Evolutionary conservation across 1,139 yeast genomes (phyloP), one percentile per base, ranked within the genome.

Genomic region (Lodderomyces beijingensis): DNA sequence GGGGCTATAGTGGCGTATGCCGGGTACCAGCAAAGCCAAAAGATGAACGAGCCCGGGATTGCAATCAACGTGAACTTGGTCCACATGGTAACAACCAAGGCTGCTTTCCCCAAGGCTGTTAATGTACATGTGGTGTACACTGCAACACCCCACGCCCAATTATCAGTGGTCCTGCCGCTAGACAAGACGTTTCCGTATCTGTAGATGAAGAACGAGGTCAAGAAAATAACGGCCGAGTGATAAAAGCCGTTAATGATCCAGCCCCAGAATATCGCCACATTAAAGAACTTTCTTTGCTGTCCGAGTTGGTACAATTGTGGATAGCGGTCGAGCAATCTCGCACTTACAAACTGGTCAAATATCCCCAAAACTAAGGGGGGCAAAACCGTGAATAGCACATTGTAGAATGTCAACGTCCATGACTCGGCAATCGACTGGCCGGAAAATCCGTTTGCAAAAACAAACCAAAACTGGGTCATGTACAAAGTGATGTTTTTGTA

Each of bases 391-490:
- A 91, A 91, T 37, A 93, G 71, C n/a, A 93, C 96, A 50, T 93
- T 93, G 65, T 91, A 93, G 44, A 86, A 83, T 0, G 98, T 91
- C 52, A 93, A 77, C 0, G 97, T 87, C 99, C 99, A 93, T 0
- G 97, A 89, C 57, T 93, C 99, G 52, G 84, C 86, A 46, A 93
- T 81, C 0, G 96, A 87, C 59, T 91, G 96, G 16, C 98, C 99
- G 16, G 96, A 87, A 51, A 79, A 93, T 9, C 89, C 93, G 56
- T 89, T 91, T 38, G 79, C 73, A 54, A 91, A 91, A 18, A 89
- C 96, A 58, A 74, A 93, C 98, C 98, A 93, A 59, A 93, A 93
- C 60, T 93, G 98, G 3, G 96, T 87, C 96, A 91, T 86, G 59
- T 89, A 91, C 37, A 93, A 70, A 1, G 96, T 87, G 51, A 91